A percentile compares a stretch with the other conserved stretches of the same genome.
phyloP scores from a whole-genome alignment of 1,284 basidiomycete genomes.

The Sanguinoderma infundibulare region DNA sequence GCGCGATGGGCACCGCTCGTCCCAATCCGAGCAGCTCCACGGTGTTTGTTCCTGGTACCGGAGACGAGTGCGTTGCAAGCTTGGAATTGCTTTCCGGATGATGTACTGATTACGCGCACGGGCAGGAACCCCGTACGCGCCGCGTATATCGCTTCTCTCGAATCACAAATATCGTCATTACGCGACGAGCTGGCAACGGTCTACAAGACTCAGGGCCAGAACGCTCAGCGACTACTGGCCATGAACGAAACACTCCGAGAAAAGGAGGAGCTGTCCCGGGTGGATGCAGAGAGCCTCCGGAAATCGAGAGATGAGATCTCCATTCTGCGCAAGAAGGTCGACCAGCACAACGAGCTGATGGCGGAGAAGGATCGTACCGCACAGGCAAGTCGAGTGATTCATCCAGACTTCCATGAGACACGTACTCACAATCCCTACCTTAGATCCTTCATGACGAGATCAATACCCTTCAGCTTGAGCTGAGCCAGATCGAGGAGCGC shows the following conservation, averaged over 20 bases:
- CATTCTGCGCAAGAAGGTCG: slow-evolving; percentile 73
- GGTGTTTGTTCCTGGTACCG: slow-evolving; percentile 64
- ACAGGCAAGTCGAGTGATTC: slow-evolving; percentile 57
- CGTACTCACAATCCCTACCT: neutral
- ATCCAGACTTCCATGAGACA: neutral
- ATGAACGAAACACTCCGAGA: slow-evolving; percentile 95
- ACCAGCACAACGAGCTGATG: slow-evolving; percentile 86
- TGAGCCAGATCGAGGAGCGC: slow-evolving; percentile 86
- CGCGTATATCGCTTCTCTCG: slow-evolving; percentile 89
- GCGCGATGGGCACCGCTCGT: slow-evolving; percentile 75
- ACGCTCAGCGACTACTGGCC: slow-evolving; percentile 88
- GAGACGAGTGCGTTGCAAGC: slow-evolving; percentile 65
- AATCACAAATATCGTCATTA: slow-evolving; percentile 89
- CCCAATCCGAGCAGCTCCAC: slow-evolving; percentile 67
- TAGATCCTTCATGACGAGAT: slow-evolving; percentile 96
- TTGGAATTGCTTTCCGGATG: slow-evolving; percentile 8
- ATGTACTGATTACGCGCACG: slow-evolving; percentile 8
- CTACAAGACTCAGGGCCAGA: slow-evolving; percentile 96
- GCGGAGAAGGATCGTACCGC: slow-evolving; percentile 88
- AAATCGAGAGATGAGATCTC: slow-evolving; percentile 76
- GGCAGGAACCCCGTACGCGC: slow-evolving; percentile 74
- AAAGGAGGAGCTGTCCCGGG: slow-evolving; percentile 82
- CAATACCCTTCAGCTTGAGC: slow-evolving; percentile 87
- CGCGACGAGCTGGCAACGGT: slow-evolving; percentile 91
- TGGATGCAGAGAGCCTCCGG: slow-evolving; percentile 78